Base-by-base conservation (phyloP, 306 rosid genomes). In the Echinosophora koreensis region DNA sequence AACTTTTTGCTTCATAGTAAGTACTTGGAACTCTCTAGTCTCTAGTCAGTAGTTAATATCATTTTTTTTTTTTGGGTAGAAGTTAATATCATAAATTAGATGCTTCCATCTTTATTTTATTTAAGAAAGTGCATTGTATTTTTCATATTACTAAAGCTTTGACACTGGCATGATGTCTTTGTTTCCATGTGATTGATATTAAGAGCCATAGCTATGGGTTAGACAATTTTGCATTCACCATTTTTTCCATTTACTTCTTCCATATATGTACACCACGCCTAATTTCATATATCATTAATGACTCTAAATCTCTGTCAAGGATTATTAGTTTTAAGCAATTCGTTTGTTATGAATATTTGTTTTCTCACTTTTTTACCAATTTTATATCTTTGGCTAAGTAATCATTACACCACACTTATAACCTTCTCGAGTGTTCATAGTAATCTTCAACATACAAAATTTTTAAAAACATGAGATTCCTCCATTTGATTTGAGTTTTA, bases 241-340 rank as follows among this genome's bases (percentile, higher is more conserved):
- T 16, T 44, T 13, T 32, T 47, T 17, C 22, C 55, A 13, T 73
- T 44, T 39, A 42, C 38, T 66, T 73, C 75, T 8, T 50, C 28
- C 76, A 56, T 11, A n/a, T 39, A 10, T 35, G 2, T 35, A 35
- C 38, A 35, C 12, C 57, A 13, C 41, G 67, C 63, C 34, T 59
- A 13, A 22, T 22, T 52, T 68, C 51, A 58, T 49, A 73, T 11
- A 54, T 39, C n/a, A 27, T 66, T 65, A 13, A 14, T 59, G 41
- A 32, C 5, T 38, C 12, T 7, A 56, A 54, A 10, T 67, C 50
- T 38, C 10, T 56, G 11, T 34, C 5, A 14, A 18, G 18, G 44
- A 64, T 80, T 46, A 73, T 46, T 4, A 37, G 41, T 3, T 37
- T 37, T 37, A 37, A 2, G 6, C 4, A 37, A 6, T 6, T 6